Evolutionary conservation across 106 monocot genomes (phyloP).

Genomic region (Ottelia alismoides): DNA sequence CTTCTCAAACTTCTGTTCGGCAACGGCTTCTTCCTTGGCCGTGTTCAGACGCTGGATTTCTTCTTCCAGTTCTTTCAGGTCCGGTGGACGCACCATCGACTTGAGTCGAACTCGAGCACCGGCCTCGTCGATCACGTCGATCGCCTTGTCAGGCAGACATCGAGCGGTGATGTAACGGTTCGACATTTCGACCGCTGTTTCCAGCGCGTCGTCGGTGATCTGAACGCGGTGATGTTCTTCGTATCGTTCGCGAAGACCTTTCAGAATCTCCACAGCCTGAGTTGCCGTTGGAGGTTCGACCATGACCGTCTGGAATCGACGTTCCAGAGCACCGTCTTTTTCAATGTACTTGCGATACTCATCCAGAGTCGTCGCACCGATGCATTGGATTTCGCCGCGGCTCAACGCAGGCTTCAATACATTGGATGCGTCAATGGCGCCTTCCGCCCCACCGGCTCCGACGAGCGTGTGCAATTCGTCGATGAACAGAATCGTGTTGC

Average conservation of each 20-base stretch:
- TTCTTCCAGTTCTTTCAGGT: too few relatives aligned
- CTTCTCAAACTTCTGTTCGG: constrained; percentile 59
- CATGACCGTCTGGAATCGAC: neutral
- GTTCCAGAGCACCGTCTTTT: too few relatives aligned
- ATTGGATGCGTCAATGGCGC: too few relatives aligned
- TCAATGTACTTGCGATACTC: too few relatives aligned
- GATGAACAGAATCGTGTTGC: constrained; percentile 23
- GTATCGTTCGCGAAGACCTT: neutral
- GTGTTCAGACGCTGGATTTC: constrained; percentile 56
- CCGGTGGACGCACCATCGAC: constrained; percentile 42
- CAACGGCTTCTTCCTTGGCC: constrained; percentile 46
- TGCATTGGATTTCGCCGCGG: too few relatives aligned
- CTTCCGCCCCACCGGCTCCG: neutral
- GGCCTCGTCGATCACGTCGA: too few relatives aligned
- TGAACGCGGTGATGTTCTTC: neutral
- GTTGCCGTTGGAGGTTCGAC: neutral
- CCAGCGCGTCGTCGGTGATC: neutral
- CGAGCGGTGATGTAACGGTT: constrained; percentile 1
- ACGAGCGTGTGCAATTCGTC: constrained; percentile 35
- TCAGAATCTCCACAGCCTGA: neutral
- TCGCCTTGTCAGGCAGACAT: constrained; percentile 37
- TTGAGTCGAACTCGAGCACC: too few relatives aligned
- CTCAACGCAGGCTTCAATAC: too few relatives aligned
- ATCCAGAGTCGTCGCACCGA: too few relatives aligned
- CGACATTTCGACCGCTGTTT: neutral